phyloP scores from a whole-genome alignment of 192 early-diverging fungal genomes.

The Phlyctochytrium arcticum region DNA sequence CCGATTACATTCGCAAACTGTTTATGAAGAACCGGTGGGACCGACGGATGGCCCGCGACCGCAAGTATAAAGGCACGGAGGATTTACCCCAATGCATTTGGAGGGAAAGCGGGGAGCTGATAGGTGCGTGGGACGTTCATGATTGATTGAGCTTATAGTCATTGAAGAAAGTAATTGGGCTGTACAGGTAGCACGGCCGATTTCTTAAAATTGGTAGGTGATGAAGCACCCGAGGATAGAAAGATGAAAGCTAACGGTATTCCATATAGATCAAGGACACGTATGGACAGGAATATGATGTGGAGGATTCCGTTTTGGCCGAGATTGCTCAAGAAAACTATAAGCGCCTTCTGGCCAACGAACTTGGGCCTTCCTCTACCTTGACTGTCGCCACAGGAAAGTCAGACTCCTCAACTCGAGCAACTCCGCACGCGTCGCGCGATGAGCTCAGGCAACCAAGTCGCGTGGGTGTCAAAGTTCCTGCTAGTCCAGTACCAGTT shows the following conservation, averaged over 20 bases:
- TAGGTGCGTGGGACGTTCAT: conserved; percentile 4
- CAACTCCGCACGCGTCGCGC: too few species aligned
- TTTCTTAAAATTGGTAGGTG: conserved; percentile 12
- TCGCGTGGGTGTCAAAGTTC: too few species aligned
- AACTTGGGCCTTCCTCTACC: too few species aligned
- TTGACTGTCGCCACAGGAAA: too few species aligned
- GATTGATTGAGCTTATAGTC: neutral
- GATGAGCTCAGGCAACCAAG: too few species aligned
- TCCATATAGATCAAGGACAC: conserved; percentile 1
- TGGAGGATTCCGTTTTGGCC: neutral
- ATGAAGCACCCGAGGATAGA: neutral
- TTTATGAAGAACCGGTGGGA: conserved; percentile 10
- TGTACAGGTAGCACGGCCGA: neutral
- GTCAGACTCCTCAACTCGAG: too few species aligned
- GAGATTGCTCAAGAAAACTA: conserved; percentile 3
- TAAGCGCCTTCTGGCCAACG: neutral
- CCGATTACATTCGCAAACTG: neutral
- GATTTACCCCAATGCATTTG: conserved; percentile 12
- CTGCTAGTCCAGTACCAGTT: too few species aligned
- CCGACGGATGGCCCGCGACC: conserved; percentile 10
- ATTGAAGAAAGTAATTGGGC: neutral
- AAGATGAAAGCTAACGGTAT: neutral
- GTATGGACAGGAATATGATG: conserved; percentile 9
- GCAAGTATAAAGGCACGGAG: conserved; percentile 4
- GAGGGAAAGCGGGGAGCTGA: conserved; percentile 23